Base-by-base conservation (phyloP, 1,284 basidiomycete genomes). In the Marasmius sp. region DNA sequence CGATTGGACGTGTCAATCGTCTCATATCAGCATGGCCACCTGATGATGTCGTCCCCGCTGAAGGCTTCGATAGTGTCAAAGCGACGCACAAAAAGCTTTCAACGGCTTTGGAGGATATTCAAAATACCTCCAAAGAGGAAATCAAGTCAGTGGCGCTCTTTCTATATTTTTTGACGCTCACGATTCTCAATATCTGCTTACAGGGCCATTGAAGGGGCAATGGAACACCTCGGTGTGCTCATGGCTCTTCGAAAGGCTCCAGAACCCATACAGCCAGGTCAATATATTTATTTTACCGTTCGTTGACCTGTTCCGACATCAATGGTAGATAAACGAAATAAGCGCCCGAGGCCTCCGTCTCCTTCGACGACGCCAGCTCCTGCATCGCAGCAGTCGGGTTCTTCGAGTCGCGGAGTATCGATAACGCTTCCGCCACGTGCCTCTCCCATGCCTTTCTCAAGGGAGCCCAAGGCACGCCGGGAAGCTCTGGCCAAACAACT, bases 241-340 rank as follows among this genome's bases (percentile, higher is more conserved):
- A 86, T 91, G 59, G 92, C 85, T 10, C 76, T 93, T 47, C 77
- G 91, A 61, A 85, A 83, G 70, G 88, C 90, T 0, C 80, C 89
- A 27, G 90, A 92, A 73, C 70, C 77, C 52, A 70, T 73, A 9
- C 76, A 79, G 49, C 82, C 81, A 80, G 89, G 88, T 88, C 74
- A 67, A 64, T 62, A 43, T 45, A 37, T 50, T 14, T 52, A 9
- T 5, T 39, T 49, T 34, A 22, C 53, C 56, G 22, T 38, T 39
- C 47, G 33, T 53, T 58, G 14, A 45, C 47, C 45, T 55, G 38
- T 18, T 52, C 20, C 39, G 60, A 57, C 63, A 6, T 60, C 47
- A 58, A 58, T 48, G 50, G 59, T 68, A 85, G 89, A 91, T 64
- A 93, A 92, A 74, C 84, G 91, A 51, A 84, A 81, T 64, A 92